Percentiles rank a stretch among this genome's conserved stretches.
phyloP scores from a whole-genome alignment of 495 filamentous ascomycete genomes.

The Hypoxylon fuscum region DNA sequence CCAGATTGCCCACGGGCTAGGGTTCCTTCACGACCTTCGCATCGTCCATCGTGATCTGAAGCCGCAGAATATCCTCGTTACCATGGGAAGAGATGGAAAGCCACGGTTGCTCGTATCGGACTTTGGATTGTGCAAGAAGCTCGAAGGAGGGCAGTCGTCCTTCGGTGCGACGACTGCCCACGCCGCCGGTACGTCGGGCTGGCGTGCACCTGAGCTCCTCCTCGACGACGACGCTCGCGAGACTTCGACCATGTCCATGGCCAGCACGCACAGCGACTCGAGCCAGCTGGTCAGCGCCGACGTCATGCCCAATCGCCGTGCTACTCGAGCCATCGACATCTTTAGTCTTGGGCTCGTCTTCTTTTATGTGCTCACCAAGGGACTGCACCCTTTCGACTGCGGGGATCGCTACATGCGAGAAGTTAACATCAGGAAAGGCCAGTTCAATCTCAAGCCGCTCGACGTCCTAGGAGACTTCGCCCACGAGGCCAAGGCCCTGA shows the following conservation, averaged over 20 bases:
- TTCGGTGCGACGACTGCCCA: constrained; percentile 94
- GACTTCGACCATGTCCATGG: constrained; percentile 43
- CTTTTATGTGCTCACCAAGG: constrained; percentile 92
- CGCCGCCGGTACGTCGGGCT: constrained; percentile 91
- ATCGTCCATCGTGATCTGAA: constrained; percentile 98
- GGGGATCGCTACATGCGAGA: constrained; percentile 93
- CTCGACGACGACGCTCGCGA: constrained; percentile 72
- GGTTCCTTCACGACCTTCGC: constrained; percentile 87
- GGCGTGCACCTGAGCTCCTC: constrained; percentile 94
- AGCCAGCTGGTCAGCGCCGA: constrained; percentile 50
- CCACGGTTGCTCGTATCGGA: constrained; percentile 92
- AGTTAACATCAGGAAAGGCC: constrained; percentile 91
- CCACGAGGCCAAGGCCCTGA: constrained; percentile 85
- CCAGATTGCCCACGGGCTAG: constrained; percentile 86
- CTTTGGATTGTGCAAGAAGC: constrained; percentile 96
- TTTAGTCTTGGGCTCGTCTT: constrained; percentile 96
- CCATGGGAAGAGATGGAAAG: constrained; percentile 64
- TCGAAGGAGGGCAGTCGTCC: constrained; percentile 95
- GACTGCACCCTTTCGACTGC: constrained; percentile 93
- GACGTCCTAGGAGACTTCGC: constrained; percentile 79
- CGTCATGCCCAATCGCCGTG: constrained; percentile 73
- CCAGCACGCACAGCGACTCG: constrained; percentile 57
- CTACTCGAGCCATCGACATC: constrained; percentile 94
- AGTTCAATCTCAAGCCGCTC: constrained; percentile 75
- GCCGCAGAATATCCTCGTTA: constrained; percentile 93